phyloP scores from a whole-genome alignment of 192 early-diverging fungal species.

The Podila minutissima region DNA sequence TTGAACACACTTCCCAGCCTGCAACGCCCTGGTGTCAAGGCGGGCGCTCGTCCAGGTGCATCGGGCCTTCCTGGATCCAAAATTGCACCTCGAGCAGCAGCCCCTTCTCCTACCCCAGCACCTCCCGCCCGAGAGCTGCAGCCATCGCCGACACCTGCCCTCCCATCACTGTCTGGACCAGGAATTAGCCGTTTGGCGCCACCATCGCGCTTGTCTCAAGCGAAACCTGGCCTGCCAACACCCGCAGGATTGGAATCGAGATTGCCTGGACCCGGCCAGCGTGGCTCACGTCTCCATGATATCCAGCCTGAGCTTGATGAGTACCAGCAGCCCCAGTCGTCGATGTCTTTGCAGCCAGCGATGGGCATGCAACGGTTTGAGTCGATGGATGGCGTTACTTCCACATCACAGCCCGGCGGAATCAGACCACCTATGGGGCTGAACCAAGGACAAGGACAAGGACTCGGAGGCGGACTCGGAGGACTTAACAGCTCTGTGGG shows the following conservation, averaged over 20 bases:
- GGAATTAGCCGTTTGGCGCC: conserved; percentile 26
- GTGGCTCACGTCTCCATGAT: conserved; percentile 40
- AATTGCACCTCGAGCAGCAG: conserved; percentile 11
- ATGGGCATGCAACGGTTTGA: conserved; percentile 42
- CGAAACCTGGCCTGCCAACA: conserved; percentile 39
- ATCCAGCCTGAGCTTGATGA: conserved; percentile 30
- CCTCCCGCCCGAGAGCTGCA: conserved; percentile 25
- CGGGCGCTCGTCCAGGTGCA: conserved; percentile 18
- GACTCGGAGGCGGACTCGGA: conserved; percentile 23
- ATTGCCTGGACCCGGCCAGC: conserved; percentile 17
- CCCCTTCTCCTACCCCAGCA: conserved; percentile 28
- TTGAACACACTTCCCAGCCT: conserved; percentile 36
- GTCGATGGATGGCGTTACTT: conserved; percentile 47
- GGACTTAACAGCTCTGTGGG: not conserved
- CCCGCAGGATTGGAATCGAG: conserved; percentile 27
- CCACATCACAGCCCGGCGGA: conserved; percentile 23
- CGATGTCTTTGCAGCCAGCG: not conserved
- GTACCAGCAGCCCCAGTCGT: not conserved
- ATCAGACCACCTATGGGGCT: conserved; percentile 25
- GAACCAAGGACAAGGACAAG: conserved; percentile 40
- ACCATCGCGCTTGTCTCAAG: conserved; percentile 44
- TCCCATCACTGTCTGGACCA: conserved; percentile 49
- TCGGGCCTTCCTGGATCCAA: conserved; percentile 32
- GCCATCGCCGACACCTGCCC: conserved; percentile 28
- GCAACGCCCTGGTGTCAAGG: conserved; percentile 20